A percentile compares a stretch with the other conserved stretches of the same genome.
phyloP scores from a whole-genome alignment of 2,329 filamentous ascomycete genomes.

The Claviceps monticola region DNA sequence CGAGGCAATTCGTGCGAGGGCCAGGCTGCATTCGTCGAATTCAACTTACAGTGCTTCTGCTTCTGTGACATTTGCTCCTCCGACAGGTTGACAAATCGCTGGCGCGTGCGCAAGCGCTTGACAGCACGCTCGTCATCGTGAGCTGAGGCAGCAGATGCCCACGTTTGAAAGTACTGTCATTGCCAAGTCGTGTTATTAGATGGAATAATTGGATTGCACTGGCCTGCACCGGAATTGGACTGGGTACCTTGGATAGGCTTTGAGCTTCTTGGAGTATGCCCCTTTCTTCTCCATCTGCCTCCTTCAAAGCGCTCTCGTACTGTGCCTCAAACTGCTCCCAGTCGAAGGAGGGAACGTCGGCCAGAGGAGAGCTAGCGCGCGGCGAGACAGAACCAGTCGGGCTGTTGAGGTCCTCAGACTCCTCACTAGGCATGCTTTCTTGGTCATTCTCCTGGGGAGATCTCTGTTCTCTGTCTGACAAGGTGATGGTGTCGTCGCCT shows the following conservation, averaged over 20 bases:
- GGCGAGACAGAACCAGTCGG: conserved; percentile 12
- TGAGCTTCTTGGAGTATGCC: conserved; percentile 54
- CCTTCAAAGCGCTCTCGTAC: conserved; percentile 51
- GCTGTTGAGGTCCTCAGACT: conserved; percentile 18
- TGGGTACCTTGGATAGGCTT: conserved; percentile 45
- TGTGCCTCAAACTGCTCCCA: conserved; percentile 64
- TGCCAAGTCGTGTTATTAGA: background rate
- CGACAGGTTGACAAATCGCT: conserved; percentile 58
- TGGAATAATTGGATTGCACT: background rate
- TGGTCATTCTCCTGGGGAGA: conserved; percentile 20
- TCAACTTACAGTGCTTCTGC: conserved; percentile 61
- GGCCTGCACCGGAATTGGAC: background rate
- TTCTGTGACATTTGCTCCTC: conserved; percentile 60
- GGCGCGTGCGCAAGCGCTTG: conserved; percentile 70
- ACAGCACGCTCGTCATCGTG: conserved; percentile 65
- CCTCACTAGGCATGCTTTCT: conserved; percentile 22
- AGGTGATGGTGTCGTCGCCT: conserved; percentile 9
- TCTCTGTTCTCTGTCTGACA: conserved; percentile 11
- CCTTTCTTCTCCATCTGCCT: conserved; percentile 49
- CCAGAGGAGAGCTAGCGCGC: conserved; percentile 27
- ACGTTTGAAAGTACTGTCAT: conserved; percentile 59
- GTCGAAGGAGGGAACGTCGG: conserved; percentile 46
- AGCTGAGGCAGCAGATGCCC: conserved; percentile 57
- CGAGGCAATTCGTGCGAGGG: background rate
- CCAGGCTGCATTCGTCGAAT: background rate